These are phyloP conservation scores for Xylaria sp. DNA, from an alignment of 2,329 filamentous ascomycete species.

Conservation along the genomic window DNA sequence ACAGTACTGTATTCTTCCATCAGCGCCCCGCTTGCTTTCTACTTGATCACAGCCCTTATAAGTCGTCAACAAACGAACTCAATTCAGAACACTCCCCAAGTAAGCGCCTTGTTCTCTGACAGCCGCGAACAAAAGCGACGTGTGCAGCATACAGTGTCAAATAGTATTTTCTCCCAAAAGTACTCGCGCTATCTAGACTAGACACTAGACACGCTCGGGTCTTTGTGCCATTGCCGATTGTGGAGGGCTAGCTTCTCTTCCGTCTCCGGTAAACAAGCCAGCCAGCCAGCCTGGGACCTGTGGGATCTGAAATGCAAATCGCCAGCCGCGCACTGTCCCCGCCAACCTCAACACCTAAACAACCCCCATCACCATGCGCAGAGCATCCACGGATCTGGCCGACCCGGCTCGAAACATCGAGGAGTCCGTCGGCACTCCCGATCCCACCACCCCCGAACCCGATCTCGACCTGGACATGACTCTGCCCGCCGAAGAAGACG, in stretches of 20 bases:
- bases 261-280: slow-evolving; percentile 35
- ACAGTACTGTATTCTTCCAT: background rate
- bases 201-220: slow-evolving; percentile 6
- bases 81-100: background rate
- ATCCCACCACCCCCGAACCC: slow-evolving; percentile 46
- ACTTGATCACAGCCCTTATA: background rate
- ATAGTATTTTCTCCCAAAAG: slow-evolving; percentile 11
- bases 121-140: slow-evolving; percentile 29
- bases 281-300: slow-evolving; percentile 1
- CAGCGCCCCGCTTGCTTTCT: slow-evolving; percentile 17
- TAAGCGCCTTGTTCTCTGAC: slow-evolving; percentile 16
- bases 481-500: slow-evolving; percentile 50
- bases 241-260: slow-evolving; percentile 20
- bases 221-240: slow-evolving; percentile 28
- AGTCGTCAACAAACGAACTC: too few species aligned
- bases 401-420: slow-evolving; percentile 57
- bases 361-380: slow-evolving; percentile 55
- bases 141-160: slow-evolving; percentile 25
- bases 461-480: slow-evolving; percentile 50
- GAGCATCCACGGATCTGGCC: slow-evolving; percentile 55
- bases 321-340: slow-evolving; percentile 37
- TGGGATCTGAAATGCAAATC: slow-evolving; percentile 38
- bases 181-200: background rate
- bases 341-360: slow-evolving; percentile 31
- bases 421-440: slow-evolving; percentile 50